Evolutionary conservation across 805 yeast genomes (phyloP), one percentile per base, ranked within the genome.

Genomic region (Yamadazyma phyllophila): DNA sequence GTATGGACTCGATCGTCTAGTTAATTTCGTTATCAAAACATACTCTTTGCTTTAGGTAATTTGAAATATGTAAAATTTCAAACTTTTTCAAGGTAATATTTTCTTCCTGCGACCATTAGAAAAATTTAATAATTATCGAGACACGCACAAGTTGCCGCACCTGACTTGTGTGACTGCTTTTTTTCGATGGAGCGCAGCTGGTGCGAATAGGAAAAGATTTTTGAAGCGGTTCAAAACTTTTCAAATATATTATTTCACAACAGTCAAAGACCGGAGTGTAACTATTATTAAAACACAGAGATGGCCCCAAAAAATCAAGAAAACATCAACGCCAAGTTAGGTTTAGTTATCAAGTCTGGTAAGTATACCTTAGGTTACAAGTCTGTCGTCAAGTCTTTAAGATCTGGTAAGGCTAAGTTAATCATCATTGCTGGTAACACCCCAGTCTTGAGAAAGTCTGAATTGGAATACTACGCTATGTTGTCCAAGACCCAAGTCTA

Each of bases 381-480:
- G 83, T 88, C 97, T 63, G 92, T 95, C 74, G 85, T 94, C 77
- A 94, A 94, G 88, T 80, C 98, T 65, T 82, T 94, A 74, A 91
- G 99, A 83, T 88, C 88, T 76, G 97, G 97, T 73, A 92, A 92
- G 85, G 96, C 99, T 65, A 94, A 94, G 88, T 85, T 94, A 76
- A 80, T 94, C 73, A 86, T 94, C 80, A 83, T 94, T 69, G 96
- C 99, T 68, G 94, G 95, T 74, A 94, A 94, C 94, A 94, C 98
- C 70, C 99, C 99, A 80, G 96, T 92, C 68, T 87, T 94, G 77
- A 92, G 98, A 86, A 92, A 94, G 83, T 89, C 98, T 64, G 99
- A 94, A 85, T 85, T 94, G 76, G 99, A 94, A 84, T 94, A 94
- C 86, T 94, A 94, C 89, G 97, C 98, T 71, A 92, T 94, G 99